Percentiles rank a stretch among this genome's conserved stretches.
phyloP scores from a whole-genome alignment of 768 basidiomycete species.

The Clathrus columnatus region DNA sequence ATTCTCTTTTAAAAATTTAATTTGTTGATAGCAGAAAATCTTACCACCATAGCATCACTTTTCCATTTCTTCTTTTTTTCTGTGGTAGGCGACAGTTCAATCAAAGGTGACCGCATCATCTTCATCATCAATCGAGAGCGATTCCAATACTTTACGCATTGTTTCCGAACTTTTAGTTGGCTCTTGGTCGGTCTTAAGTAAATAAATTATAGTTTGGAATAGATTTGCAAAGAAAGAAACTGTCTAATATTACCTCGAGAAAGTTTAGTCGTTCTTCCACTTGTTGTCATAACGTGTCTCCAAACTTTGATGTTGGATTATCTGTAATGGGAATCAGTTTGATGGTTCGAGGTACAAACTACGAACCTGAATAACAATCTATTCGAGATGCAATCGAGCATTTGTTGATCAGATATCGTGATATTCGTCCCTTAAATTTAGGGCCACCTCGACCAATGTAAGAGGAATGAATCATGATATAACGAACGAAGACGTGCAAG shows the following conservation, averaged over 20 bases:
- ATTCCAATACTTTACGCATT: slow-evolving; percentile 82
- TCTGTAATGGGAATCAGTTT: slow-evolving; percentile 36
- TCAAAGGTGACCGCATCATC: slow-evolving; percentile 51
- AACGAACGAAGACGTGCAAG: neutral
- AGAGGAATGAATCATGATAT: slow-evolving; percentile 82
- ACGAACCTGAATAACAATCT: slow-evolving; percentile 83
- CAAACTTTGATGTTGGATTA: slow-evolving; percentile 84
- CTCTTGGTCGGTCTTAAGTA: slow-evolving; percentile 68
- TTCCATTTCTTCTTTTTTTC: slow-evolving; percentile 65
- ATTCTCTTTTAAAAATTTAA: neutral
- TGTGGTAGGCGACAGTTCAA: slow-evolving; percentile 41
- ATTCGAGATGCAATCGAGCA: slow-evolving; percentile 95
- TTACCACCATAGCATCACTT: slow-evolving; percentile 54
- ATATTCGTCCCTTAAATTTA: slow-evolving; percentile 95
- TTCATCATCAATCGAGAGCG: slow-evolving; percentile 59
- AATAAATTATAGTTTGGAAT: slow-evolving; percentile 3
- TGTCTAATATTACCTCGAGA: slow-evolving; percentile 52
- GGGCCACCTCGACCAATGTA: slow-evolving; percentile 94
- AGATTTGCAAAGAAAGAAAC: neutral
- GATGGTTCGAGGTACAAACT: neutral
- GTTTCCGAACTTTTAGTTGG: slow-evolving; percentile 88
- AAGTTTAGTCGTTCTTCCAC: slow-evolving; percentile 93
- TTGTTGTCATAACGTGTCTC: slow-evolving; percentile 86
- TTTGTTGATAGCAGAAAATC: too few species aligned
- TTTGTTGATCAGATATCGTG: slow-evolving; percentile 98